Conservation (phyloP, 2,329 filamentous ascomycete genomes). For the Pezicula rhizophila region DNA sequence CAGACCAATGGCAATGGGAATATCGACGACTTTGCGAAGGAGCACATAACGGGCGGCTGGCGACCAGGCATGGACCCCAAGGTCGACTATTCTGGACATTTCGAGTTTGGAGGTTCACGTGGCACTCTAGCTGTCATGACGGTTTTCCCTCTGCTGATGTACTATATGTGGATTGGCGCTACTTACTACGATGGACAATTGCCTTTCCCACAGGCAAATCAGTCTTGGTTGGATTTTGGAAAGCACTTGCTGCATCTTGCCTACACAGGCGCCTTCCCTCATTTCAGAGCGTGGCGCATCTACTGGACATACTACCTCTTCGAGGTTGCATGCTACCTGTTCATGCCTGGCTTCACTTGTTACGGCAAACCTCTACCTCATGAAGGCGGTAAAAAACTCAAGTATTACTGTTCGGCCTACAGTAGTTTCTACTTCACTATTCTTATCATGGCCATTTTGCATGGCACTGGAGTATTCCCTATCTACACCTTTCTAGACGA, state of each 20-base stretch:
- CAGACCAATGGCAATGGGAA: too few species aligned
- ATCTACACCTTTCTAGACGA: conserved; percentile 91
- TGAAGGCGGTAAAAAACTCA: conserved; percentile 75
- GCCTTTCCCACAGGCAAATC: conserved; percentile 58
- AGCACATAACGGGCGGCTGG: conserved; percentile 43
- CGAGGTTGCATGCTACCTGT: conserved; percentile 76
- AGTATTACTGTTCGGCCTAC: conserved; percentile 91
- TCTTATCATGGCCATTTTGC: conserved; percentile 59
- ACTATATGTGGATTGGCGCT: conserved; percentile 98
- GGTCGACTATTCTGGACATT: conserved; percentile 56
- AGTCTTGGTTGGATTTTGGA: conserved; percentile 67
- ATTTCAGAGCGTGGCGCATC: conserved; percentile 76
- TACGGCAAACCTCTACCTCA: conserved; percentile 85
- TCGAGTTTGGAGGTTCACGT: conserved; percentile 84
- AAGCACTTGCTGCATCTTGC: conserved; percentile 65
- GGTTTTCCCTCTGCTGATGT: conserved; percentile 91
- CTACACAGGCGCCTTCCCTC: conserved; percentile 81
- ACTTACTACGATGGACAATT: conserved; percentile 85
- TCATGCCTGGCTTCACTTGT: conserved; percentile 79
- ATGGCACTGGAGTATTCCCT: conserved; percentile 78
- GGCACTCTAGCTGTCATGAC: conserved; percentile 83
- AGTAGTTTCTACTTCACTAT: conserved; percentile 85
- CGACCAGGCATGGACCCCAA: conserved; percentile 53
- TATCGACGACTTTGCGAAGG: too few species aligned
- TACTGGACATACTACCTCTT: conserved; percentile 93